phyloP scores from a whole-genome alignment of 2,329 filamentous ascomycete genomes.

The Calonectria pseudoreteaudii region DNA sequence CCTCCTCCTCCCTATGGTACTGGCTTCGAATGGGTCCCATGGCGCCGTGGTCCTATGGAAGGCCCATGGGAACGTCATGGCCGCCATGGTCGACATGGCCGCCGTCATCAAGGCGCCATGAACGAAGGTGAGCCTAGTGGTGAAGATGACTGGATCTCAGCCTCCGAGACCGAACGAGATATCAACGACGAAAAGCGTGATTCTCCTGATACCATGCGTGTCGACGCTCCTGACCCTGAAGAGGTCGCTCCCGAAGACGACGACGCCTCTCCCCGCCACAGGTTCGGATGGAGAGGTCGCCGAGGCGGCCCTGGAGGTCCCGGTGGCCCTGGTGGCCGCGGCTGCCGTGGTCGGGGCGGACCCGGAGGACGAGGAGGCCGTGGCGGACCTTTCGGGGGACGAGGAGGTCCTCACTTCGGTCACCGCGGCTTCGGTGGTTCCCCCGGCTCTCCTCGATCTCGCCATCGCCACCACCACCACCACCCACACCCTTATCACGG shows the following conservation, averaged over 20 bases:
- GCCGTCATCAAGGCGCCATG: conserved; percentile 36
- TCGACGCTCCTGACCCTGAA: conserved; percentile 47
- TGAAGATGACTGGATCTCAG: conserved; percentile 26
- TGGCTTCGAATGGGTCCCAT: conserved; percentile 41
- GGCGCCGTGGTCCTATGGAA: conserved; percentile 39
- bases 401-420: conserved; percentile 18
- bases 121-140: conserved; percentile 37
- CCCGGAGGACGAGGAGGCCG: conserved; percentile 35
- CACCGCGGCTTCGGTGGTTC: conserved; percentile 41
- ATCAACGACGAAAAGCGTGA: conserved; percentile 48
- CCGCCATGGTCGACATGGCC: conserved; percentile 35
- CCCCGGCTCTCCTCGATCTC: conserved; percentile 33
- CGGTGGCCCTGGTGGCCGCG: conserved; percentile 34
- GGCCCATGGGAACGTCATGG: conserved; percentile 38
- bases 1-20: conserved; percentile 36
- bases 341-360: conserved; percentile 35
- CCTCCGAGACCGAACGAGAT: conserved; percentile 38
- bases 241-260: conserved; percentile 48
- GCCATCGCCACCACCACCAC: conserved; percentile 19
- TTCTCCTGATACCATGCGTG: conserved; percentile 49
- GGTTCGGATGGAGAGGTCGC: conserved; percentile 37
- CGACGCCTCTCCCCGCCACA: conserved; percentile 33
- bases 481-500: conserved; percentile 30
- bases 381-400: conserved; percentile 34
- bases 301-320: conserved; percentile 32